A percentile compares a stretch with the other conserved stretches of the same genome.
phyloP scores from a whole-genome alignment of 257 asterid genomes.

The Asclepias syriaca region DNA sequence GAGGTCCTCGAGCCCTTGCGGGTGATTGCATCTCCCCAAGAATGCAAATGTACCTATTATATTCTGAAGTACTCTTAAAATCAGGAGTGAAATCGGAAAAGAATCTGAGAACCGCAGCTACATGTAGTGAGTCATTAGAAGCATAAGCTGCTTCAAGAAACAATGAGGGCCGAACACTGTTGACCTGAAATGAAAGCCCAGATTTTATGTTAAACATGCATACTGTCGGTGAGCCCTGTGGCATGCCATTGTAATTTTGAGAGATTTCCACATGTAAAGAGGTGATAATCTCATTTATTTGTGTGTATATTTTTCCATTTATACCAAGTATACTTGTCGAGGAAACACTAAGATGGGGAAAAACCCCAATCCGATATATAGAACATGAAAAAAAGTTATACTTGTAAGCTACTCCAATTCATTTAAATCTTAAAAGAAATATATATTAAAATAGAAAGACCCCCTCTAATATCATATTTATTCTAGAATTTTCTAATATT shows the following conservation, averaged over 20 bases:
- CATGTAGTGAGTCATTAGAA: conserved; percentile 70
- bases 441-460: too few species aligned
- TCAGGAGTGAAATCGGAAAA: conserved; percentile 86
- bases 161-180: conserved; percentile 68
- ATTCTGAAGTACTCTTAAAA: conserved; percentile 66
- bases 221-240: background rate
- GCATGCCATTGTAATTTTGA: background rate
- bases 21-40: conserved; percentile 56
- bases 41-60: conserved; percentile 37
- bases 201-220: background rate
- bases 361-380: background rate
- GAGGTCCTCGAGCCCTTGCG: conserved; percentile 14
- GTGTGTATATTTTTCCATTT: background rate
- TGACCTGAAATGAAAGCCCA: conserved; percentile 51
- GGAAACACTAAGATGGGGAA: background rate
- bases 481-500: background rate
- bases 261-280: background rate
- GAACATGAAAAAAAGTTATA: background rate
- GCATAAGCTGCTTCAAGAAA: conserved; percentile 86
- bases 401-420: background rate
- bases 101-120: conserved; percentile 82
- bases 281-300: background rate
- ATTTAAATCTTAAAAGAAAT: background rate
- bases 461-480: background rate
- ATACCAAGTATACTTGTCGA: background rate